Evolutionary conservation across 805 yeast genomes (phyloP).

Genomic region (Saccharomycopsis guyanensis): DNA sequence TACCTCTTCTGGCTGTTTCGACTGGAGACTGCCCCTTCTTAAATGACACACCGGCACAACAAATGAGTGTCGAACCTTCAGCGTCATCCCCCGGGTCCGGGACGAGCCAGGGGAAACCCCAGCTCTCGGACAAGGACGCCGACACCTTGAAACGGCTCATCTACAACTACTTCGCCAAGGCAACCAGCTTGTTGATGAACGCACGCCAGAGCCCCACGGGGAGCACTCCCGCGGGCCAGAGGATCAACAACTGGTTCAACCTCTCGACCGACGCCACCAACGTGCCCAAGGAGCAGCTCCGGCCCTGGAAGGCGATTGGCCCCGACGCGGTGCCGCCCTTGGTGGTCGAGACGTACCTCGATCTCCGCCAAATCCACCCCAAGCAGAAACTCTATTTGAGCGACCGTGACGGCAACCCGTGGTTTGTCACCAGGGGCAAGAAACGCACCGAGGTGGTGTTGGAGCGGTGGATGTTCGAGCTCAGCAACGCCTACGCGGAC

Average conservation of each 20-base stretch:
- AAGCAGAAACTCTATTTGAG: conserved; percentile 52
- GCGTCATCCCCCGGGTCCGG: no score
- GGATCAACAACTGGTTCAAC: conserved; percentile 41
- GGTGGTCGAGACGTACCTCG: conserved; percentile 77
- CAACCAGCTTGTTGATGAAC: conserved; percentile 3
- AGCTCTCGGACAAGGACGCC: no score
- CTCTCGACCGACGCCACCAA: conserved; percentile 31
- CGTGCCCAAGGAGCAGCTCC: conserved; percentile 45
- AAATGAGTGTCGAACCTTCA: no score
- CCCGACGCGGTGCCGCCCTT: conserved; percentile 59
- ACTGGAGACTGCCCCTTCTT: no score
- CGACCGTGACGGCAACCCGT: conserved; percentile 45
- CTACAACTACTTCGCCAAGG: conserved; percentile 13
- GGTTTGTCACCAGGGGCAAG: conserved; percentile 53
- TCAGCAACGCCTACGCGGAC: conserved; percentile 25
- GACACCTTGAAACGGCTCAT: no score
- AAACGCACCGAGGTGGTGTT: conserved; percentile 79
- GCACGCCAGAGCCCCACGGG: conserved; percentile 7
- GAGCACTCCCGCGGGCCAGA: conserved; percentile 19
- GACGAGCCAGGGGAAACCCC: no score
- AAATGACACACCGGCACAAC: no score
- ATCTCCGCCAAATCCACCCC: conserved; percentile 47
- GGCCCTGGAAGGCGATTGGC: conserved; percentile 43
- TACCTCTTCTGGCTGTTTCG: no score
- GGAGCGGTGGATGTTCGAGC: conserved; percentile 89